phyloP scores from a whole-genome alignment of 139 green algal species.

The Coelastrella sp. region DNA sequence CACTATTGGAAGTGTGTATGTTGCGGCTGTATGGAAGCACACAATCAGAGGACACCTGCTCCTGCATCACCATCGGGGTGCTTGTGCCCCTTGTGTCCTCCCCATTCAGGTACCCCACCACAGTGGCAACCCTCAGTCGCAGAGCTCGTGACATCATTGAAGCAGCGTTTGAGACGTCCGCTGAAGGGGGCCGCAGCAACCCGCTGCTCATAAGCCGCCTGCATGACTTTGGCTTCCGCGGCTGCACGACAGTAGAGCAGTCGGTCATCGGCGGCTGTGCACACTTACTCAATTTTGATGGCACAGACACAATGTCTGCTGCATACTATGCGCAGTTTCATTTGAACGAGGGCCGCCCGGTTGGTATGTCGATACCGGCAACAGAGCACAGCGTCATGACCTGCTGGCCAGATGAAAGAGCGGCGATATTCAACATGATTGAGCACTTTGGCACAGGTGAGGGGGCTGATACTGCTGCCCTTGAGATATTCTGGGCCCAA shows the following conservation, averaged over 20 bases:
- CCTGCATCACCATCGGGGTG: no score
- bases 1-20: no score
- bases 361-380: constrained; percentile 55
- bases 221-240: constrained; percentile 90
- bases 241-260: constrained; percentile 89
- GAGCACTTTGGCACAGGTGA: constrained; percentile 72
- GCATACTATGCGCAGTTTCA: constrained; percentile 92
- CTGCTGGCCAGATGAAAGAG: constrained; percentile 82
- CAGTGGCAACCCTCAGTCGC: constrained; percentile 87
- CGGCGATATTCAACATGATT: constrained; percentile 93
- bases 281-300: constrained; percentile 91
- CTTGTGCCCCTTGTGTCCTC: background rate
- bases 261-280: constrained; percentile 87
- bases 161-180: constrained; percentile 81
- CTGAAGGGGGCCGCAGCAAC: constrained; percentile 59
- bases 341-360: constrained; percentile 84
- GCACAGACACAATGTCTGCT: constrained; percentile 89
- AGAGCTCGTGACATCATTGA: constrained; percentile 82
- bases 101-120: constrained; percentile 82
- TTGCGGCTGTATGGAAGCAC: background rate
- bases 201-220: constrained; percentile 76
- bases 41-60: background rate
- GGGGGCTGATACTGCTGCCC: background rate
- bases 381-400: constrained; percentile 87
- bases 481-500: background rate